phyloP scores from a whole-genome alignment of 1,284 basidiomycete species.

The Puccinia triticina region DNA sequence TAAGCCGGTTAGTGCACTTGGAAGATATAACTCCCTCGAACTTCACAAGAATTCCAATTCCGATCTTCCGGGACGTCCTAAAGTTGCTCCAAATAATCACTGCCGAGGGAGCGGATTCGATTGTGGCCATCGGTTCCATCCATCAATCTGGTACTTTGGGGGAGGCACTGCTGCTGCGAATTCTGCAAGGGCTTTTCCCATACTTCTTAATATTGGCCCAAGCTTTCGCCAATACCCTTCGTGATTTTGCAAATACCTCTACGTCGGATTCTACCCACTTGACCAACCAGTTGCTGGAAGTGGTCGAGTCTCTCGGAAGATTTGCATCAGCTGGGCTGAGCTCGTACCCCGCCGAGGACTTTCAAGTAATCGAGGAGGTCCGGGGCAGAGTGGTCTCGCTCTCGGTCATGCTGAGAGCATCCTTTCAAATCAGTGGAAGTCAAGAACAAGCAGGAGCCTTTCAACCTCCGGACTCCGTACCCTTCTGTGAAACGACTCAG shows the following conservation, averaged over 20 bases:
- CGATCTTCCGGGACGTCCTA: neutral
- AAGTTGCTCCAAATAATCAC: constrained; percentile 41
- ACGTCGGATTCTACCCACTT: neutral
- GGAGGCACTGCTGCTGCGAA: constrained; percentile 29
- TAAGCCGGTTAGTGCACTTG: constrained; percentile 22
- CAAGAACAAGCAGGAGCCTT: neutral
- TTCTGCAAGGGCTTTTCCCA: constrained; percentile 35
- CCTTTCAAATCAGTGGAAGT: neutral
- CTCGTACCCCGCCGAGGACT: constrained; percentile 19
- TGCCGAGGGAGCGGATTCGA: constrained; percentile 14
- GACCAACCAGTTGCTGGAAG: constrained; percentile 10
- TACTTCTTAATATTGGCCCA: constrained; percentile 18
- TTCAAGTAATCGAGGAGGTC: constrained; percentile 20
- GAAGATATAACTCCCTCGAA: neutral
- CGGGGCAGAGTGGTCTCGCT: constrained; percentile 8
- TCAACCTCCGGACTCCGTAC: neutral
- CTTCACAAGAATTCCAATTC: constrained; percentile 10
- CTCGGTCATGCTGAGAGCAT: neutral
- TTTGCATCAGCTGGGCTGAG: constrained; percentile 40
- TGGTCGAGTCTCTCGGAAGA: constrained; percentile 24
- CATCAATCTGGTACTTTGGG: neutral
- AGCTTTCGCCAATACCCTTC: constrained; percentile 14
- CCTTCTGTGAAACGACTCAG: neutral
- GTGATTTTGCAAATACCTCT: neutral
- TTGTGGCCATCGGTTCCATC: constrained; percentile 21